Evolutionary conservation across 495 filamentous ascomycete genomes (phyloP), one percentile per base, ranked within the genome.

Genomic region (Aspergillus haitiensis): DNA sequence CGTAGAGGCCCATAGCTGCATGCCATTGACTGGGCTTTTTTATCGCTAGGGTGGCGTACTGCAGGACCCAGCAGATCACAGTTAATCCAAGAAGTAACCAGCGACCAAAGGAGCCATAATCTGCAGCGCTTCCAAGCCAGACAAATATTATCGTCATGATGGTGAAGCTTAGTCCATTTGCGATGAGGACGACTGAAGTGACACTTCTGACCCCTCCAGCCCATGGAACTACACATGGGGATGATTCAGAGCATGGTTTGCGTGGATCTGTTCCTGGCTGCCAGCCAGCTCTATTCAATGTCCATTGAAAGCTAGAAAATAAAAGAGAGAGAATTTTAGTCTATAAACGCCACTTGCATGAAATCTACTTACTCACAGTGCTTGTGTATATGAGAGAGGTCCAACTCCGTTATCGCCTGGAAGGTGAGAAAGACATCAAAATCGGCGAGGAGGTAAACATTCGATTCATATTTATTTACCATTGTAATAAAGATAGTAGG

Each of bases 121-220:
- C 79, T 13, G 79, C 79, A 21, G 78, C 76, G 56, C 73, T 78
- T 0, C 79, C 79, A 0, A 82, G 67, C 65, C 74, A 76, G 8
- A 82, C 66, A 54, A 82, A 82, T 6, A 80, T 75, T 6, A 80
- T 67, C 2, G 78, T 78, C 76, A 81, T 81, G 49, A 81, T 72
- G 6, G 76, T 68, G 59, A 82, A 82, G 50, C 77, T 79, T 55
- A 82, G 72, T 9, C 79, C 78, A 51, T 81, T 80, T 18, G 78
- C 77, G 39, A 82, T 78, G 1, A 82, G 60, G 10, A 81, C 69
- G 15, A 82, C 75, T 1, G 75, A 79, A 16, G 77, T 71, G 55
- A 79, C 71, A 4, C 74, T 75, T 63, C 71, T 66, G 7, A 75
- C 73, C 32, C 78, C 75, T 1, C 74, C 74, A 0, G 72, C 75